Evolutionary conservation across 2,329 filamentous ascomycete species (phyloP).

Genomic region (Aspergillus sp.): DNA sequence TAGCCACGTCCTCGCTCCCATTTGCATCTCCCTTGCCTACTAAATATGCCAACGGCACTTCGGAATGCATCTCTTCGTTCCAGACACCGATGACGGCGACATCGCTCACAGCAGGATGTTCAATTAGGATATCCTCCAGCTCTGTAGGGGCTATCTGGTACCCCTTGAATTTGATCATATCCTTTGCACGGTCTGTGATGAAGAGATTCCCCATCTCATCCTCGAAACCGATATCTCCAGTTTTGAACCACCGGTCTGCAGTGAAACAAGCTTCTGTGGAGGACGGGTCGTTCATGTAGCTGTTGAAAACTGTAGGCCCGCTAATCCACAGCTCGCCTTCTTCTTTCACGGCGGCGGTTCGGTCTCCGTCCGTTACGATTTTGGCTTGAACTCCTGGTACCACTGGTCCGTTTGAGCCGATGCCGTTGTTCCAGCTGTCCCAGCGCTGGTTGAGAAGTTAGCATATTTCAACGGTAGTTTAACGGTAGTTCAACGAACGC

Average conservation of each 20-base stretch:
- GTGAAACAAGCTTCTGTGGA: slow-evolving; percentile 68
- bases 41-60: slow-evolving; percentile 63
- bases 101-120: slow-evolving; percentile 49
- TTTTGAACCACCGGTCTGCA: slow-evolving; percentile 73
- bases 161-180: slow-evolving; percentile 58
- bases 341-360: neutral
- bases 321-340: slow-evolving; percentile 55
- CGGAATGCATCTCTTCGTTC: slow-evolving; percentile 57
- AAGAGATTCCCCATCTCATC: slow-evolving; percentile 74
- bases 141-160: slow-evolving; percentile 60
- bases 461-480: neutral
- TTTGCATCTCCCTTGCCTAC: slow-evolving; percentile 40
- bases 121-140: slow-evolving; percentile 51
- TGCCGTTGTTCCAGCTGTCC: slow-evolving; percentile 13
- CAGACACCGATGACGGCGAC: slow-evolving; percentile 59
- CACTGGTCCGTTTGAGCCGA: slow-evolving; percentile 15
- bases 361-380: slow-evolving; percentile 2
- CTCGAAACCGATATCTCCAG: slow-evolving; percentile 72
- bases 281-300: slow-evolving; percentile 69
- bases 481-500: no score
- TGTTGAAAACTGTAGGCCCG: slow-evolving; percentile 74
- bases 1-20: slow-evolving; percentile 9
- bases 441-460: slow-evolving; percentile 10
- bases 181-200: slow-evolving; percentile 75
- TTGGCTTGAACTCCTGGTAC: slow-evolving; percentile 18